These are phyloP conservation scores for Vicia villosa DNA, from an alignment of 306 rosid genomes.

Conservation along the genomic window DNA sequence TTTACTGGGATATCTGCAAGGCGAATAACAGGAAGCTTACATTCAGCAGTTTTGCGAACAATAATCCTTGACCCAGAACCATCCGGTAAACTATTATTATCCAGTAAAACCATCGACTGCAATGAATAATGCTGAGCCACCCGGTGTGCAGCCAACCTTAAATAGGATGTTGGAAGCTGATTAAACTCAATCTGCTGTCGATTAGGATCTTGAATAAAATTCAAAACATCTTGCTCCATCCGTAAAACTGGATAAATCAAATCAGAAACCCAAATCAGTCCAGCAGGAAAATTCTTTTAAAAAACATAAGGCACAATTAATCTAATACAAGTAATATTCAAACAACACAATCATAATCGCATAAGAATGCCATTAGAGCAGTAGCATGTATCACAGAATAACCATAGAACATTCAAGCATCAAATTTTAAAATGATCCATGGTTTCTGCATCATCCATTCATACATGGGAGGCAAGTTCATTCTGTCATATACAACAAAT, in stretches of 20 bases:
- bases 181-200: slow-evolving; percentile 91
- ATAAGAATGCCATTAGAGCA: slow-evolving; percentile 13
- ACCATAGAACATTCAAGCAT: neutral
- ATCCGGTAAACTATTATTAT: slow-evolving; percentile 81
- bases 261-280: slow-evolving; percentile 22
- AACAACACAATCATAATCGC: neutral
- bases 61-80: slow-evolving; percentile 94
- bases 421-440: neutral
- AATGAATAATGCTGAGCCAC: slow-evolving; percentile 92
- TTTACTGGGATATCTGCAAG: slow-evolving; percentile 89
- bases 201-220: slow-evolving; percentile 76
- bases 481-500: neutral
- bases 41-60: slow-evolving; percentile 83
- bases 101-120: slow-evolving; percentile 94
- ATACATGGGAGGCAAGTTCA: neutral
- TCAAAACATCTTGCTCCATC: slow-evolving; percentile 96
- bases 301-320: neutral
- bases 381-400: slow-evolving; percentile 13
- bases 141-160: slow-evolving; percentile 96
- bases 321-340: slow-evolving; percentile 15
- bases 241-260: slow-evolving; percentile 68
- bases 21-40: slow-evolving; percentile 72
- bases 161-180: slow-evolving; percentile 95
- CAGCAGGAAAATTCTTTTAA: slow-evolving; percentile 2
- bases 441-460: neutral